These are phyloP conservation scores for Plasmodium malariae DNA, from an alignment of 169 alveolate genomes.

Conservation along the genomic window DNA sequence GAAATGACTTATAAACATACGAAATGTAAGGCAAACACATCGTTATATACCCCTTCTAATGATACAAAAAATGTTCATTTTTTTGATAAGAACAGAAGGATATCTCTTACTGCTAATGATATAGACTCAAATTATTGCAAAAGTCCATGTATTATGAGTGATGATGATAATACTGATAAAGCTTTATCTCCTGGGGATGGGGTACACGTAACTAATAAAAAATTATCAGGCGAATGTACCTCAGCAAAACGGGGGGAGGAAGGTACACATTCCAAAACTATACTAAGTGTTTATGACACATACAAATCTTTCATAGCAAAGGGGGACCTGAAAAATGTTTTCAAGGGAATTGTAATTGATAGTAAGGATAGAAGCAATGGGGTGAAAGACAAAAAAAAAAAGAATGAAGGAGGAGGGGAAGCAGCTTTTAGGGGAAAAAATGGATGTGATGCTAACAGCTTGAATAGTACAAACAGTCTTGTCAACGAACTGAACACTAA, in stretches of 20 bases:
- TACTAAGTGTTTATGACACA: neutral
- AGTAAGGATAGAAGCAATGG: neutral
- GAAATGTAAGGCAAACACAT: neutral
- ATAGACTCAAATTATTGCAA: conserved; percentile 56
- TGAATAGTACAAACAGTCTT: too few relatives aligned
- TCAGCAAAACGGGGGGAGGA: too few relatives aligned
- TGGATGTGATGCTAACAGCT: too few relatives aligned
- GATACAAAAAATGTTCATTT: conserved; percentile 38
- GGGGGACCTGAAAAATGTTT: neutral
- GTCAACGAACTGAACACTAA: neutral
- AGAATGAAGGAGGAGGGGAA: too few relatives aligned
- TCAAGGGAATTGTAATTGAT: neutral
- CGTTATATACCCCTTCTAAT: neutral
- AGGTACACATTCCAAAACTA: neutral
- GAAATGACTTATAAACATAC: neutral
- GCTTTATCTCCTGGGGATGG: too few relatives aligned
- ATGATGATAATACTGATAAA: neutral
- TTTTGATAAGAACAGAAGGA: conserved; percentile 11
- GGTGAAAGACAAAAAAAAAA: too few relatives aligned
- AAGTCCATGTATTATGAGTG: neutral
- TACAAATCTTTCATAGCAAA: neutral
- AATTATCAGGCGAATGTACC: neutral
- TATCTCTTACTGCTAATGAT: neutral
- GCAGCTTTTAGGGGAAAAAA: too few relatives aligned
- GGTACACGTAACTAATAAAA: too few relatives aligned